A percentile compares a stretch with the other conserved stretches of the same genome.
These are phyloP conservation scores for Lachnellula cervina DNA, from an alignment of 2,329 filamentous ascomycete species.

Conservation along the genomic window DNA sequence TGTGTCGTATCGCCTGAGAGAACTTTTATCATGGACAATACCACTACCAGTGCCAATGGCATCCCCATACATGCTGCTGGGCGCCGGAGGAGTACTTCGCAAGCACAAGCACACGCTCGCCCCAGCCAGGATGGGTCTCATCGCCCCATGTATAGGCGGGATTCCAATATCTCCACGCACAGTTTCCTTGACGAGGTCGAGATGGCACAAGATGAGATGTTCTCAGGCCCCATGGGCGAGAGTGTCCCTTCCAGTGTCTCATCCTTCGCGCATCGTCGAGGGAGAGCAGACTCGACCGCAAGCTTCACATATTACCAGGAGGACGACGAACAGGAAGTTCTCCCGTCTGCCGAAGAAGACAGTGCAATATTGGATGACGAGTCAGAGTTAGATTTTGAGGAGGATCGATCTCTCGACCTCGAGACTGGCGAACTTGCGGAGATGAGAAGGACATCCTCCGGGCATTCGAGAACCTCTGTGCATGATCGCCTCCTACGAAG, in stretches of 20 bases:
- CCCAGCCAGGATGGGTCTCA: slow-evolving; percentile 16
- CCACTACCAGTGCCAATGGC: slow-evolving; percentile 11
- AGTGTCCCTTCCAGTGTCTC: slow-evolving; percentile 91
- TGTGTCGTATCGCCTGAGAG: too few species aligned
- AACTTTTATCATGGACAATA: too few species aligned
- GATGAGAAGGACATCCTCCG: slow-evolving; percentile 61
- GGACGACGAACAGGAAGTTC: slow-evolving; percentile 53
- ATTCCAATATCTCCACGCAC: slow-evolving; percentile 66
- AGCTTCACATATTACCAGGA: slow-evolving; percentile 89
- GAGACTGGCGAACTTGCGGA: slow-evolving; percentile 34
- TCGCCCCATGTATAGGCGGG: slow-evolving; percentile 53
- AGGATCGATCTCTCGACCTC: slow-evolving; percentile 28
- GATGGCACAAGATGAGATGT: slow-evolving; percentile 97
- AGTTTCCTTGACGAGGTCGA: slow-evolving; percentile 95
- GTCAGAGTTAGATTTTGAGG: slow-evolving; percentile 29
- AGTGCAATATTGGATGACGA: slow-evolving; percentile 37
- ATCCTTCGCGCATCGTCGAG: slow-evolving; percentile 82
- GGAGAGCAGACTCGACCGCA: slow-evolving; percentile 74
- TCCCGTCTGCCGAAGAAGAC: slow-evolving; percentile 35
- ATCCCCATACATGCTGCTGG: slow-evolving; percentile 21
- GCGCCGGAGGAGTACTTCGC: slow-evolving; percentile 29
- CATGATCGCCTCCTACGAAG: slow-evolving; percentile 64
- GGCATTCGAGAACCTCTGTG: slow-evolving; percentile 50
- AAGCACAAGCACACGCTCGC: slow-evolving; percentile 23
- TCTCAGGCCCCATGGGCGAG: slow-evolving; percentile 88